Evolutionary conservation across 1,284 basidiomycete species (phyloP).

Genomic region (Grifola frondosa): DNA sequence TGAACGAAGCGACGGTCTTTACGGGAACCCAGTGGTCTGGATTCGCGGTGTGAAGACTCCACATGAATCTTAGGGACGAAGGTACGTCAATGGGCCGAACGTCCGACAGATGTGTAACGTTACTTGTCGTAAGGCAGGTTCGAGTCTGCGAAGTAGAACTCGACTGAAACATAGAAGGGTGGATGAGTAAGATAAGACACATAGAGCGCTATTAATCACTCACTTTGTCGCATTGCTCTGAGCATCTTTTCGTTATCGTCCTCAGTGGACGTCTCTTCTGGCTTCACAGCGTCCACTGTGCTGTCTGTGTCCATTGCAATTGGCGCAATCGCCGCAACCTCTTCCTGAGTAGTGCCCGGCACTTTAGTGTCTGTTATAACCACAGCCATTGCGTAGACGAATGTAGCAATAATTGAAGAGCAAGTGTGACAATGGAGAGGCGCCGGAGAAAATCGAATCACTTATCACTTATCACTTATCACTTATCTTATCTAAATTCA

Average conservation of each 20-base stretch:
- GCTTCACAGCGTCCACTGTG: too few relatives aligned
- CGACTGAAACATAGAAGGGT: conserved; percentile 58
- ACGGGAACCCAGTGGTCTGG: conserved; percentile 91
- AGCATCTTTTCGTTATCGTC: conserved; percentile 36
- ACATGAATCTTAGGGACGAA: conserved; percentile 97
- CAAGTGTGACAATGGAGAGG: too few relatives aligned
- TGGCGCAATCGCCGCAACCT: too few relatives aligned
- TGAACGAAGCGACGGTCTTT: conserved; percentile 89
- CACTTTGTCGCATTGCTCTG: conserved; percentile 49
- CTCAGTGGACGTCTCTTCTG: conserved; percentile 3
- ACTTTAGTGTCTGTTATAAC: too few relatives aligned
- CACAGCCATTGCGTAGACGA: too few relatives aligned
- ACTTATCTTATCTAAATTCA: too few relatives aligned
- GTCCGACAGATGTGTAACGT: conserved; percentile 26
- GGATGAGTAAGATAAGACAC: too few relatives aligned
- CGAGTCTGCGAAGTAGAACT: conserved; percentile 97
- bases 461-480: too few relatives aligned
- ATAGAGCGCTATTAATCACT: conserved; percentile 21
- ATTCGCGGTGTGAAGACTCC: conserved; percentile 78
- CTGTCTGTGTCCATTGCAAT: too few relatives aligned
- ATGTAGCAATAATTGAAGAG: too few relatives aligned
- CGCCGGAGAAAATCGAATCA: too few relatives aligned
- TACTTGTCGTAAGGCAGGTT: conserved; percentile 96
- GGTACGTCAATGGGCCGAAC: neutral
- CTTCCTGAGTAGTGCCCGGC: too few relatives aligned